A percentile compares a stretch with the other conserved stretches of the same genome.
Evolutionary conservation across 2,329 filamentous ascomycete species (phyloP).

Genomic region (Colletotrichum sp.): DNA sequence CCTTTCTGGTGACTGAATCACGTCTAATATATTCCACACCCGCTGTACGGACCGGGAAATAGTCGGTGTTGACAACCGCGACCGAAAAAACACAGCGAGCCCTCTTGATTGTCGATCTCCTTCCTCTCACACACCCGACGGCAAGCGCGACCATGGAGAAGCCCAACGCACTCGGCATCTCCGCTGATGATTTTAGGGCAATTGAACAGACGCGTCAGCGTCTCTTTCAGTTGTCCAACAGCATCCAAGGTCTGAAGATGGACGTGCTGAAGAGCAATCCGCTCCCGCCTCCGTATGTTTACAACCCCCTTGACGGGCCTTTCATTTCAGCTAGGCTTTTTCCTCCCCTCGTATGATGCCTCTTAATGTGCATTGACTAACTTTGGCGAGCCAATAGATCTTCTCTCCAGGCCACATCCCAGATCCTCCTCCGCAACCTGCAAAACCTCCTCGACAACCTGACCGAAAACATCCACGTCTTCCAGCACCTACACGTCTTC

Average conservation of each 20-base stretch:
- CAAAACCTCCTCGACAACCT: slow-evolving; percentile 69
- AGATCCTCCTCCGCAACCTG: slow-evolving; percentile 75
- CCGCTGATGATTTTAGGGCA: slow-evolving; percentile 66
- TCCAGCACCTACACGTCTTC: slow-evolving; percentile 74
- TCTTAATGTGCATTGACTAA: background rate
- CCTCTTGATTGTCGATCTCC: background rate
- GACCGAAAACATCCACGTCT: slow-evolving; percentile 68
- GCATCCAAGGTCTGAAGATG: slow-evolving; percentile 66
- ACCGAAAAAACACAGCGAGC: background rate
- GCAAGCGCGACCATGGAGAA: background rate
- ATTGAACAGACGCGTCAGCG: slow-evolving; percentile 75
- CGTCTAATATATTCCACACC: background rate
- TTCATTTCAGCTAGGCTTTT: background rate
- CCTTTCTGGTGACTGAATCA: background rate
- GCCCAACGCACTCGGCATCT: slow-evolving; percentile 46
- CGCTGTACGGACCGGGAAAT: background rate
- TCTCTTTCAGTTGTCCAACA: slow-evolving; percentile 71
- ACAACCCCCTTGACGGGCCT: background rate
- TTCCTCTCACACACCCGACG: background rate
- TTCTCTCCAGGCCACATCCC: slow-evolving; percentile 73
- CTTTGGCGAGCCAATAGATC: slow-evolving; percentile 54
- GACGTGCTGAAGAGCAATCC: slow-evolving; percentile 68
- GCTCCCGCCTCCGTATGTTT: slow-evolving; percentile 67
- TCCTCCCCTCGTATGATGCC: background rate
- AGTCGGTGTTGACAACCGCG: background rate